A percentile compares a stretch with the other conserved stretches of the same genome.
Evolutionary conservation across 805 yeast species (phyloP).

Genomic region (Starmerella ratchasimensis): DNA sequence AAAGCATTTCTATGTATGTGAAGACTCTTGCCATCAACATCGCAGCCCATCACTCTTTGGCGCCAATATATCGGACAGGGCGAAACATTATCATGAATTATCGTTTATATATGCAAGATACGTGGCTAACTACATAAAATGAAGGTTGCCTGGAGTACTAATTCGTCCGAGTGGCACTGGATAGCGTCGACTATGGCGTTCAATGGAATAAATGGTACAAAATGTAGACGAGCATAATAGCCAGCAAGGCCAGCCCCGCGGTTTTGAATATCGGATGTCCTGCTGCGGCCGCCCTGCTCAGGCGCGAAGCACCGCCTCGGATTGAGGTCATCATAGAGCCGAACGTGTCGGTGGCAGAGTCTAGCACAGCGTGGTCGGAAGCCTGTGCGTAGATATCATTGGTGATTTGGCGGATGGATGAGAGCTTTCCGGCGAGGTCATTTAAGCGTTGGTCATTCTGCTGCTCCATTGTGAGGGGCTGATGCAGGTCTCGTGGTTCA

Average conservation of each 20-base stretch:
- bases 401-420: conserved; percentile 51
- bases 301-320: conserved; percentile 37
- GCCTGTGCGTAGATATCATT: conserved; percentile 57
- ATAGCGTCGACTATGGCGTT: no score
- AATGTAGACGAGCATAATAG: conserved; percentile 45
- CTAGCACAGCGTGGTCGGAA: conserved; percentile 32
- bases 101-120: no score
- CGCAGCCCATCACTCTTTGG: no score
- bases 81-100: no score
- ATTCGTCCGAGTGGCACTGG: no score
- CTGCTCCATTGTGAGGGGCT: no score
- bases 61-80: no score
- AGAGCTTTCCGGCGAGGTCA: conserved; percentile 49
- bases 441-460: conserved; percentile 53
- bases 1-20: no score
- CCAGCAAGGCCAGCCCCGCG: conserved; percentile 42
- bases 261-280: conserved; percentile 49
- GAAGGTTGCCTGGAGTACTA: no score
- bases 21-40: no score
- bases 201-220: conserved; percentile 36
- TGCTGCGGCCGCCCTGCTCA: conserved; percentile 42
- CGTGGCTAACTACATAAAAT: no score
- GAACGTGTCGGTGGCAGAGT: conserved; percentile 39
- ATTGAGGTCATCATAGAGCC: conserved; percentile 36
- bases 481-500: no score